These are phyloP conservation scores for Alloteropsis semialata DNA, from an alignment of 176 grass and related monocot genomes.

Conservation along the genomic window DNA sequence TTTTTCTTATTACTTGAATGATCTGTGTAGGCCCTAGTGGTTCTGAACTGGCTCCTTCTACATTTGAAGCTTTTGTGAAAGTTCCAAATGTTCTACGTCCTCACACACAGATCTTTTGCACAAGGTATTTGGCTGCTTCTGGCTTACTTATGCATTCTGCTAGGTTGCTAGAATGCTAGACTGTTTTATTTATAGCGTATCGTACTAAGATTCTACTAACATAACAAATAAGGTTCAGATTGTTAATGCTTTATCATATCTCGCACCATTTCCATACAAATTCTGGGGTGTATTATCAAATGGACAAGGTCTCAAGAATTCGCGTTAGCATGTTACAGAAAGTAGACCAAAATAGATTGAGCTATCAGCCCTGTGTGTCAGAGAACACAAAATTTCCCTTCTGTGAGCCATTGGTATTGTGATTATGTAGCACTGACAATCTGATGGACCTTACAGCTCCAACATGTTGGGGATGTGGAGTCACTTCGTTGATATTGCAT, in stretches of 20 bases:
- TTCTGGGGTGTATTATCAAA: background rate
- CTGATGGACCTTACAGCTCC: conserved; percentile 18
- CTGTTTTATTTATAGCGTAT: background rate
- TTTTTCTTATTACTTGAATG: conserved; percentile 35
- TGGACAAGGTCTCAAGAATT: background rate
- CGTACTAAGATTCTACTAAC: background rate
- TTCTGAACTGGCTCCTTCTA: conserved; percentile 62
- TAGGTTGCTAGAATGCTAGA: conserved; percentile 24
- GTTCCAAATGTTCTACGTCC: conserved; percentile 86
- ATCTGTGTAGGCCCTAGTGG: conserved; percentile 74
- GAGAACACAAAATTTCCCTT: background rate
- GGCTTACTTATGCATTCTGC: background rate
- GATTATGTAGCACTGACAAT: conserved; percentile 21
- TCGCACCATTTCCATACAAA: conserved; percentile 14
- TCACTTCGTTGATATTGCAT: conserved; percentile 8
- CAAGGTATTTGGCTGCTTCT: conserved; percentile 50
- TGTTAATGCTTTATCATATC: background rate
- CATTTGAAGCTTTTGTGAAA: conserved; percentile 94
- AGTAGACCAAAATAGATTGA: conserved; percentile 10
- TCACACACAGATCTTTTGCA: conserved; percentile 95
- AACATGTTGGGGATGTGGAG: conserved; percentile 18
- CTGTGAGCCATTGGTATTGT: background rate
- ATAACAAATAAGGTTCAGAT: background rate
- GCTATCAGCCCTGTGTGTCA: background rate
- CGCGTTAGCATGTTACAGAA: background rate